phyloP scores from a whole-genome alignment of 2,329 filamentous ascomycete species.

The Xylariales sp. region DNA sequence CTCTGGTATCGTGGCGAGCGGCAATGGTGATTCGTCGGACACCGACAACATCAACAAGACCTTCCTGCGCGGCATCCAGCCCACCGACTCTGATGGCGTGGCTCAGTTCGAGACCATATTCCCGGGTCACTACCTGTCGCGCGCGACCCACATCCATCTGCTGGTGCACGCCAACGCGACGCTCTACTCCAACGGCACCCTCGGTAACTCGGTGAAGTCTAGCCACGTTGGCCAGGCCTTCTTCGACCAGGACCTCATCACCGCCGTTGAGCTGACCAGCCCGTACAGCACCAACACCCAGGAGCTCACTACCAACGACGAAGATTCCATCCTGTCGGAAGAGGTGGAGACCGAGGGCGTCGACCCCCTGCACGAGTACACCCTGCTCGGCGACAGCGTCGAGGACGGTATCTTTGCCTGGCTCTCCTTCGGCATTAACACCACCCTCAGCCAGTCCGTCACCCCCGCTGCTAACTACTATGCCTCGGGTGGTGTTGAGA shows the following conservation, averaged over 20 bases:
- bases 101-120: constrained; percentile 36
- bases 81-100: constrained; percentile 34
- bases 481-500: constrained; percentile 14
- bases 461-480: constrained; percentile 16
- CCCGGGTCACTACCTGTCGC: constrained; percentile 39
- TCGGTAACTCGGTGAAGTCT: constrained; percentile 38
- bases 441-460: constrained; percentile 9
- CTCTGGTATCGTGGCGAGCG: constrained; percentile 33
- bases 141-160: constrained; percentile 45
- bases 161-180: constrained; percentile 37
- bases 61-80: constrained; percentile 35
- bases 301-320: constrained; percentile 36
- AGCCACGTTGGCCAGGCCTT: constrained; percentile 62
- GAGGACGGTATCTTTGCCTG: constrained; percentile 41
- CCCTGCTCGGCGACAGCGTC: constrained; percentile 42
- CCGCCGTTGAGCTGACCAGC: constrained; percentile 34
- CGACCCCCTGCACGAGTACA: constrained; percentile 45
- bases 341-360: constrained; percentile 25
- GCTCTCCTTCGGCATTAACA: constrained; percentile 41
- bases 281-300: constrained; percentile 38
- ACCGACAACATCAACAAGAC: constrained; percentile 35
- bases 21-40: constrained; percentile 34
- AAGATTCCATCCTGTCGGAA: constrained; percentile 41
- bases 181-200: constrained; percentile 36
- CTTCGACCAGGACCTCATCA: constrained; percentile 57